Evolutionary conservation across 1,284 basidiomycete species (phyloP).

Genomic region (Fistulinella staudtii): DNA sequence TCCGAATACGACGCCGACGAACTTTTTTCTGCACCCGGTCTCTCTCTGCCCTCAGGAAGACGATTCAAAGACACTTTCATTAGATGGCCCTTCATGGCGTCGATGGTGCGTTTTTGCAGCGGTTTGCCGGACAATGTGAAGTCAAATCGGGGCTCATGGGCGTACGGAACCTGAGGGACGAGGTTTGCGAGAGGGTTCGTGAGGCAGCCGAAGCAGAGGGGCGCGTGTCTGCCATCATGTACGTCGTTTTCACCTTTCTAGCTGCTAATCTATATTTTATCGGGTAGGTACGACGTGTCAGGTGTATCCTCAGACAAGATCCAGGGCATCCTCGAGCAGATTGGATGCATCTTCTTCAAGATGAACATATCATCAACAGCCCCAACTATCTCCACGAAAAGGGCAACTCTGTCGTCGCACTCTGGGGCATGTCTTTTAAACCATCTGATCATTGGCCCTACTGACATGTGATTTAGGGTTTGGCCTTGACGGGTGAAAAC

Average conservation of each 20-base stretch:
- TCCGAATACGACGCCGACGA: constrained; percentile 66
- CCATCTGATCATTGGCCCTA: background rate
- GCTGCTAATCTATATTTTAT: too few relatives aligned
- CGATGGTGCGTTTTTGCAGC: constrained; percentile 74
- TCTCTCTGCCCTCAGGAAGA: constrained; percentile 55
- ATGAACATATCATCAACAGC: constrained; percentile 59
- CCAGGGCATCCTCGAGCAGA: constrained; percentile 58
- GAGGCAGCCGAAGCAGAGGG: constrained; percentile 74
- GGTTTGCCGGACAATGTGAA: constrained; percentile 65
- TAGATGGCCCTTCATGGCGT: constrained; percentile 79
- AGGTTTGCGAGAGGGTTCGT: constrained; percentile 63
- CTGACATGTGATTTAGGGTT: constrained; percentile 42
- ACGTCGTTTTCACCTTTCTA: constrained; percentile 24
- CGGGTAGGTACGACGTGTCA: constrained; percentile 72
- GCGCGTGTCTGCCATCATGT: constrained; percentile 77
- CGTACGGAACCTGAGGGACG: constrained; percentile 59
- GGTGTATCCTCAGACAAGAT: constrained; percentile 61
- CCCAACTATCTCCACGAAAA: constrained; percentile 67
- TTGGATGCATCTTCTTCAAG: constrained; percentile 62
- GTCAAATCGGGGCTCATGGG: constrained; percentile 52
- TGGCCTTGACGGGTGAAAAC: constrained; percentile 59
- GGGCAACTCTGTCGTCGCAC: constrained; percentile 60
- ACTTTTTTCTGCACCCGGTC: constrained; percentile 63
- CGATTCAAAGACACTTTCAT: constrained; percentile 69
- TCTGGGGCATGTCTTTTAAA: constrained; percentile 54